Evolutionary conservation across 129 eudicot species (phyloP).

Genomic region (Apium graveolens): DNA sequence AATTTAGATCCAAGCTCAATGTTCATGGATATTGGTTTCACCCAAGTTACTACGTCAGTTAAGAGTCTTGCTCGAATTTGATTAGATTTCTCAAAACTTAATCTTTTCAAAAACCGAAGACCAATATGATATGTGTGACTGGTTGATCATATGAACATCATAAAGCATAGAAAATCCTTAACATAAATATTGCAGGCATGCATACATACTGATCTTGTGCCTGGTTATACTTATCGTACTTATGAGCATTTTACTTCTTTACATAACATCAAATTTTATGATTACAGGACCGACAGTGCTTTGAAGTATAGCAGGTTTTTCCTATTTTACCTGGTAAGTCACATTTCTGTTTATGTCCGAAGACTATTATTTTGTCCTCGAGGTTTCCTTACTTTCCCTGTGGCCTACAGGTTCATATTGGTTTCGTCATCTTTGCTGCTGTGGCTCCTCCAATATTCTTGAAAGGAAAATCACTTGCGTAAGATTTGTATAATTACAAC

Average conservation of each 20-base stretch:
- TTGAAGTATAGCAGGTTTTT: conserved; percentile 78
- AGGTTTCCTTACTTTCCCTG: background rate
- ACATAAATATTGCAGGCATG: background rate
- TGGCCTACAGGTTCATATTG: conserved; percentile 71
- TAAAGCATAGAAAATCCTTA: background rate
- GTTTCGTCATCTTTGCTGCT: conserved; percentile 72
- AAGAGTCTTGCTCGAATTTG: background rate
- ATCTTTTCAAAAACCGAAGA: background rate
- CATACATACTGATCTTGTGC: background rate
- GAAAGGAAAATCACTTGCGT: conserved; percentile 93
- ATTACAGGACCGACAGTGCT: conserved; percentile 87
- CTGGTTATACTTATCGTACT: background rate
- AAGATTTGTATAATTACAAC: conserved; percentile 20
- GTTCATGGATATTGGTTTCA: background rate
- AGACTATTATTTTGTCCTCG: background rate
- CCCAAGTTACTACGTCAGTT: background rate
- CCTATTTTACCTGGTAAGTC: conserved; percentile 65
- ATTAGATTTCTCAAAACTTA: background rate
- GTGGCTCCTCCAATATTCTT: conserved; percentile 94
- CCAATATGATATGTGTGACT: background rate
- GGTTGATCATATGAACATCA: background rate
- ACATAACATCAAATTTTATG: conserved; percentile 3
- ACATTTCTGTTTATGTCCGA: background rate
- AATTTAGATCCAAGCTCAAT: background rate
- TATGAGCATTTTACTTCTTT: background rate